These are phyloP conservation scores for Aspergillus panamensis DNA, from an alignment of 495 filamentous ascomycete genomes.

Conservation along the genomic window DNA sequence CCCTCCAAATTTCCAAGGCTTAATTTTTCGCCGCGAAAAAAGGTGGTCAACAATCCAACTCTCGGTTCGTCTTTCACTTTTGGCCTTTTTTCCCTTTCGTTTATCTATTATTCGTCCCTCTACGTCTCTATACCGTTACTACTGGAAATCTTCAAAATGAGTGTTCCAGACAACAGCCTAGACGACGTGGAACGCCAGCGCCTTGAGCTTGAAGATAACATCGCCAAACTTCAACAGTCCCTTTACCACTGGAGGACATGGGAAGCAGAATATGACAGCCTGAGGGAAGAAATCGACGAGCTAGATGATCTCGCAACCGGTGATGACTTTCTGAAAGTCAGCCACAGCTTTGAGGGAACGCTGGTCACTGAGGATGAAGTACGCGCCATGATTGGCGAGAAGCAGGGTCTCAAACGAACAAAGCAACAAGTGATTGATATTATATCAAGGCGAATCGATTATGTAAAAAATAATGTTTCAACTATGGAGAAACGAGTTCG, in stretches of 20 bases:
- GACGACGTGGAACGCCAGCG: slow-evolving; percentile 68
- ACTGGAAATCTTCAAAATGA: slow-evolving; percentile 25
- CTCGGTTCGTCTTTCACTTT: slow-evolving; percentile 14
- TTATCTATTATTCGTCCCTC: neutral
- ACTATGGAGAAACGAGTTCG: slow-evolving; percentile 64
- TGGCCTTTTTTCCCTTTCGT: neutral
- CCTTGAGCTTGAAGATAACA: slow-evolving; percentile 67
- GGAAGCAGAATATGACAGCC: slow-evolving; percentile 85
- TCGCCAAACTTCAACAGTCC: slow-evolving; percentile 68
- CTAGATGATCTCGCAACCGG: slow-evolving; percentile 48
- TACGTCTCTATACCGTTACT: neutral
- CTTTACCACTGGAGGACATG: slow-evolving; percentile 84
- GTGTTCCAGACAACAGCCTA: slow-evolving; percentile 32
- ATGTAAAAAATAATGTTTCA: slow-evolving; percentile 75
- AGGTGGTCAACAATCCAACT: neutral
- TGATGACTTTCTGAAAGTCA: slow-evolving; percentile 50
- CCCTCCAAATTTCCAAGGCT: slow-evolving; percentile 12
- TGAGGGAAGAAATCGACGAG: slow-evolving; percentile 70
- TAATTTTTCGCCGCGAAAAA: slow-evolving; percentile 17
- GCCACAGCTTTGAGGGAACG: slow-evolving; percentile 47
- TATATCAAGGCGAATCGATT: slow-evolving; percentile 76
- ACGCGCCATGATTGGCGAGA: slow-evolving; percentile 33
- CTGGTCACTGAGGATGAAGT: slow-evolving; percentile 57
- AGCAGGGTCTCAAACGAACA: slow-evolving; percentile 31
- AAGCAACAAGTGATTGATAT: slow-evolving; percentile 65